Evolutionary conservation across 495 filamentous ascomycete species (phyloP).

Genomic region (Hypoxylon trugodes): DNA sequence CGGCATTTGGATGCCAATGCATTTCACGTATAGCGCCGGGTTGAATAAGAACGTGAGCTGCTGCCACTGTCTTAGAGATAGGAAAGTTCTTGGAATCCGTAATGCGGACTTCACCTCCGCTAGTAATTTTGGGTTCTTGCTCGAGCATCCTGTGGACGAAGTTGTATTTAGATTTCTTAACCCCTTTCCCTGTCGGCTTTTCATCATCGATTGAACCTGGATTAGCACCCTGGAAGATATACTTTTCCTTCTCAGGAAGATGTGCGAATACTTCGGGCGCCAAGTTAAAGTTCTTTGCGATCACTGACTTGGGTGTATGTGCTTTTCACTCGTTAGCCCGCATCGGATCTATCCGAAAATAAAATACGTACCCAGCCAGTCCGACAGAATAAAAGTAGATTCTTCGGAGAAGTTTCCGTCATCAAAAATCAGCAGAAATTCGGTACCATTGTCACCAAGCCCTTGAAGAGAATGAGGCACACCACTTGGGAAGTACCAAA

Average conservation of each 20-base stretch:
- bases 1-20: conserved; percentile 67
- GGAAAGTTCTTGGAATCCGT: conserved; percentile 72
- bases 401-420: conserved; percentile 74
- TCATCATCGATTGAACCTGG: conserved; percentile 58
- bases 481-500: conserved; percentile 80
- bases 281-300: conserved; percentile 71
- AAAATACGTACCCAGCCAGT: conserved; percentile 65
- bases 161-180: conserved; percentile 66
- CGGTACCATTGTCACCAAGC: conserved; percentile 69
- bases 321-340: conserved; percentile 44
- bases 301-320: conserved; percentile 69
- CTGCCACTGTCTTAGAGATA: conserved; percentile 69
- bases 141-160: conserved; percentile 71
- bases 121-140: conserved; percentile 60
- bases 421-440: conserved; percentile 77
- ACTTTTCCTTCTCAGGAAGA: conserved; percentile 67
- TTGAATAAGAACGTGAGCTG: conserved; percentile 66
- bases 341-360: neutral
- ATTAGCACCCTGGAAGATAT: conserved; percentile 72
- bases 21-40: conserved; percentile 68
- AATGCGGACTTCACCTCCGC: conserved; percentile 68
- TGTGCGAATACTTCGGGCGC: conserved; percentile 65
- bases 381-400: conserved; percentile 71
- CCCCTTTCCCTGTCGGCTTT: conserved; percentile 53
- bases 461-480: conserved; percentile 76